Evolutionary conservation across 2,329 filamentous ascomycete genomes (phyloP), one percentile per base, ranked within the genome.

Genomic region (Chaetomium sp.): DNA sequence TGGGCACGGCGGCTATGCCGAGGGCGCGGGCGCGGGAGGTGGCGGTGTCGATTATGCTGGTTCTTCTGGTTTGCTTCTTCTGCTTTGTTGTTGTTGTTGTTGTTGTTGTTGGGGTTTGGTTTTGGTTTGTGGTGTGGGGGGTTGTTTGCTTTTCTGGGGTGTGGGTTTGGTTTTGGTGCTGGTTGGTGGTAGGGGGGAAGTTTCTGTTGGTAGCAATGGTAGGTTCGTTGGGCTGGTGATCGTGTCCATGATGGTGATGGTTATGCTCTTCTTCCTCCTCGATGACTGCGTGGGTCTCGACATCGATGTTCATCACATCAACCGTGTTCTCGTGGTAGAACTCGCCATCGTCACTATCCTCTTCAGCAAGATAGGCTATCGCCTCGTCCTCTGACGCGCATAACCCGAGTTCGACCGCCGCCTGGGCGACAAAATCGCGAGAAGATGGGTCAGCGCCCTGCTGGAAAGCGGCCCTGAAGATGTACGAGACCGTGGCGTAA

Each of bases 1-100:
- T 84, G 12, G 88, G 88, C 62, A 91, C 87, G 0, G 87, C 88
- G 55, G 75, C 76, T 52, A 91, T 71, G 6, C 69, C 70, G 4
- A 63, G 59, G 34, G 10, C 38, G 5, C 45, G 49, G n/a, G 53
- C 49, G 5, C 12, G 44, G 38, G 40, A 40, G 12, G 49, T 45
- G 6, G 40, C 12, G 2, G 3, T 7, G 54, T 56, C 49, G 11
- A 56, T 27, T 27, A 27, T 27, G 19, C 54, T 1, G 2, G 4
- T 11, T 10, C 6, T 5, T 8, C 36, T 4, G 35, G 40, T 5
- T 10, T 14, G 11, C 37, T 10, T n/a, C 10, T 33, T 32, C 33
- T 4, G 19, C 19, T 27, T 27, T 27, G 19, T 27, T 27, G 19
- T 27, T 27, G 19, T 27, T 27, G 19, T 27, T 27, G 19, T 27